Conservation (phyloP, 495 filamentous ascomycete genomes). For the Daldinia bambusicola region DNA sequence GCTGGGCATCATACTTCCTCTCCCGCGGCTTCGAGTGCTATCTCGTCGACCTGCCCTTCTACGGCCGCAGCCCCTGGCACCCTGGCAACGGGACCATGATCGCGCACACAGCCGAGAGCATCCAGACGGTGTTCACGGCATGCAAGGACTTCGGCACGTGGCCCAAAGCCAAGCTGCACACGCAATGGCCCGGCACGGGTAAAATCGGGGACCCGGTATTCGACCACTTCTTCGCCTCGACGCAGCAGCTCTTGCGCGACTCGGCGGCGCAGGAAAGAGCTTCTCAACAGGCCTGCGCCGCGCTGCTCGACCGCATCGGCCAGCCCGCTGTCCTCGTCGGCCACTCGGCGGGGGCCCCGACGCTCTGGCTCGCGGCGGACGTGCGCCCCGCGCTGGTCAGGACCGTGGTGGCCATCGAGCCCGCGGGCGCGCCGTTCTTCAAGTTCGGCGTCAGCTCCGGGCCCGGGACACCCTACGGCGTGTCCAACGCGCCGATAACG, state of each 20-base stretch:
- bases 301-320: conserved; percentile 61
- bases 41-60: conserved; percentile 56
- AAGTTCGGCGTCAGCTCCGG: conserved; percentile 44
- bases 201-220: conserved; percentile 60
- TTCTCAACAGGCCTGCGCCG: conserved; percentile 56
- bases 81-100: conserved; percentile 34
- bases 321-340: conserved; percentile 58
- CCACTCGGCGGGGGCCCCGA: conserved; percentile 64
- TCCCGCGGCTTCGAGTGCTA: conserved; percentile 60
- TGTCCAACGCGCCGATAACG: conserved; percentile 61
- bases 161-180: conserved; percentile 59
- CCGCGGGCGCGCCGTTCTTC: conserved; percentile 63
- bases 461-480: conserved; percentile 52
- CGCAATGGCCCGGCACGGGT: conserved; percentile 66
- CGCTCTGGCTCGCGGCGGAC: conserved; percentile 62
- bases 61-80: conserved; percentile 50
- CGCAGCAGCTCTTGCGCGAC: conserved; percentile 54
- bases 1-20: conserved; percentile 64
- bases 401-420: conserved; percentile 64
- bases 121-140: conserved; percentile 55
- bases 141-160: conserved; percentile 51
- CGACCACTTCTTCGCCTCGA: conserved; percentile 60
- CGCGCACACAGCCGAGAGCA: conserved; percentile 38
- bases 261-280: conserved; percentile 53
- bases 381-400: conserved; percentile 57